Evolutionary conservation across 345 rosid genomes (phyloP).

Genomic region (Cardamine occulta): DNA sequence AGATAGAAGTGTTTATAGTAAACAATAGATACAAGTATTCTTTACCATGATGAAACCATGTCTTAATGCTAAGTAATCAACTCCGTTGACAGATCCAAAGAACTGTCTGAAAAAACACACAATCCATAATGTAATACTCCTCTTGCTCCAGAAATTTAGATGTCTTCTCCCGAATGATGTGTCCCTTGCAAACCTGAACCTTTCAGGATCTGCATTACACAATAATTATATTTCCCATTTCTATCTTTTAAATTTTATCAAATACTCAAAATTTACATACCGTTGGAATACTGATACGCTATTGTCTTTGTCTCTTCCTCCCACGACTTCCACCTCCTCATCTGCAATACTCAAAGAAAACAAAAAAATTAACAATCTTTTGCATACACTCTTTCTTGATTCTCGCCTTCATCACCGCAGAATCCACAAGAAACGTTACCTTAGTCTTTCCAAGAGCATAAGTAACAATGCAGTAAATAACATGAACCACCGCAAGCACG

Average conservation of each 20-base stretch:
- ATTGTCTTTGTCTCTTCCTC: conserved; percentile 81
- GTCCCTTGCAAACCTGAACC: conserved; percentile 92
- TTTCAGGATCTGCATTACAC: conserved; percentile 76
- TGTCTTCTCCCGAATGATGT: conserved; percentile 96
- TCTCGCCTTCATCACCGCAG: neutral
- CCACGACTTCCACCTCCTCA: conserved; percentile 90
- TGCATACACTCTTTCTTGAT: conserved; percentile 11
- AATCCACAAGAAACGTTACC: conserved; percentile 49
- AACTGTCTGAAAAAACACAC: conserved; percentile 76
- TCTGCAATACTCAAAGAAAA: conserved; percentile 50
- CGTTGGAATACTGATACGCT: conserved; percentile 76
- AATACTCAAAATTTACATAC: conserved; percentile 35
- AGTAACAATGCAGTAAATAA: conserved; percentile 76
- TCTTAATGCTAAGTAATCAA: conserved; percentile 72
- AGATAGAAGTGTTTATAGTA: neutral
- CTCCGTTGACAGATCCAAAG: conserved; percentile 67
- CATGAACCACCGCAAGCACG: conserved; percentile 77
- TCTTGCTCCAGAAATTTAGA: conserved; percentile 69
- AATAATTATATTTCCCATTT: conserved; percentile 1
- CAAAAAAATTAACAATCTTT: conserved; percentile 2
- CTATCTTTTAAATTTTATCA: neutral
- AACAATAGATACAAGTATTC: neutral
- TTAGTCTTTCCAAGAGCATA: conserved; percentile 79
- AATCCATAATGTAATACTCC: conserved; percentile 69
- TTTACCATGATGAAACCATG: conserved; percentile 81